These are phyloP conservation scores for Cladorrhinum sp. DNA, from an alignment of 2,329 filamentous ascomycete genomes.

Conservation along the genomic window DNA sequence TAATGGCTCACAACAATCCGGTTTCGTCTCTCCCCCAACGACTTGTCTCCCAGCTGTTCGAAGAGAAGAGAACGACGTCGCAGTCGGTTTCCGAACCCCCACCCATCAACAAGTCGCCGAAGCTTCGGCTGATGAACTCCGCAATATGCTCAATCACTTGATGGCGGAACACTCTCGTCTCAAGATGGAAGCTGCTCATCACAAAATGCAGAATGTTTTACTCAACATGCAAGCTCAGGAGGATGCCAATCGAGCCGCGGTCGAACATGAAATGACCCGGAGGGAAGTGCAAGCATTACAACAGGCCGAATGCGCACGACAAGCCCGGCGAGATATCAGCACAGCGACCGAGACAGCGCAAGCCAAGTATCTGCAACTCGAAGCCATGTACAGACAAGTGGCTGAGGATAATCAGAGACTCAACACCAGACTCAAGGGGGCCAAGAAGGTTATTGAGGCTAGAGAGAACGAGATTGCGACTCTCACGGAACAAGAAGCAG, in stretches of 20 bases:
- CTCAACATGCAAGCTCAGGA: constrained; percentile 81
- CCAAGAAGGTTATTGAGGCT: constrained; percentile 74
- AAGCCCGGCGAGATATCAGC: constrained; percentile 54
- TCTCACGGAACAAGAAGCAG: constrained; percentile 71
- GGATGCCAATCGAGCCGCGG: constrained; percentile 78
- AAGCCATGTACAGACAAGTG: constrained; percentile 63
- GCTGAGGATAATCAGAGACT: constrained; percentile 64
- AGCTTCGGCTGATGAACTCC: constrained; percentile 54
- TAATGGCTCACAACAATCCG: constrained; percentile 44
- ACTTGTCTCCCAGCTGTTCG: constrained; percentile 41
- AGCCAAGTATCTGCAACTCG: constrained; percentile 58
- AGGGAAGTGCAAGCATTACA: constrained; percentile 83
- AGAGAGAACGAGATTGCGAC: constrained; percentile 70
- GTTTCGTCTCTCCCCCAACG: constrained; percentile 53
- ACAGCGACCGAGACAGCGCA: constrained; percentile 52
- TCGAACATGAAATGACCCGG: constrained; percentile 89
- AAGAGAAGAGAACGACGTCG: constrained; percentile 28
- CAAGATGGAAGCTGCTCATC: constrained; percentile 83
- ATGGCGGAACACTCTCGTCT: constrained; percentile 57
- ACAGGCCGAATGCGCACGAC: constrained; percentile 65
- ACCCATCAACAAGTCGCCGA: constrained; percentile 49
- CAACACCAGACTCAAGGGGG: constrained; percentile 63
- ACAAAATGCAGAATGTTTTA: constrained; percentile 86
- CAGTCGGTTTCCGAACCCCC: constrained; percentile 45
- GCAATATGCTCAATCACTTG: constrained; percentile 52